These are phyloP conservation scores for Colletotrichum musicola DNA, from an alignment of 2,329 filamentous ascomycete species.

Conservation along the genomic window DNA sequence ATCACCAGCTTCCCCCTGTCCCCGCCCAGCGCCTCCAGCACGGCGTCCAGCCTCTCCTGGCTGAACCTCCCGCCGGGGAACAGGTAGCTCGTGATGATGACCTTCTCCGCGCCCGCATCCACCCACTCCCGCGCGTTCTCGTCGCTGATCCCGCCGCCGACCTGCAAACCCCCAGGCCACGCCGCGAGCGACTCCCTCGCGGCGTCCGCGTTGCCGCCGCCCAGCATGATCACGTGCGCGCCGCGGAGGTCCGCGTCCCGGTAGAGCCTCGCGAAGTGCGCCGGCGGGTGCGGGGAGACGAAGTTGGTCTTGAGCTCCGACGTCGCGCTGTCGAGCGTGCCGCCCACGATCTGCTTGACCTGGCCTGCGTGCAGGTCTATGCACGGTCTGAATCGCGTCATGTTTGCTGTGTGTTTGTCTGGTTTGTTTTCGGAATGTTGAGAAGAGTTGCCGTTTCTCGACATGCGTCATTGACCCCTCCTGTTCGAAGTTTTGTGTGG, in stretches of 20 bases:
- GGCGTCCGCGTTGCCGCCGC: slow-evolving; percentile 85
- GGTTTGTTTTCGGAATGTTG: too few species aligned
- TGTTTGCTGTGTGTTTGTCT: background rate
- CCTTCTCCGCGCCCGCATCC: slow-evolving; percentile 88
- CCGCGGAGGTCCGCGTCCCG: slow-evolving; percentile 78
- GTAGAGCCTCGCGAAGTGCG: slow-evolving; percentile 87
- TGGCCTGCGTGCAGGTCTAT: slow-evolving; percentile 98
- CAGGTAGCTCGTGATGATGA: slow-evolving; percentile 96
- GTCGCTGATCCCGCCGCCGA: slow-evolving; percentile 94
- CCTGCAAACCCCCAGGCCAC: slow-evolving; percentile 86
- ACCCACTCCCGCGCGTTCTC: slow-evolving; percentile 89
- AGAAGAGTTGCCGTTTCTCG: slow-evolving; percentile 3
- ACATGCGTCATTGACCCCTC: slow-evolving; percentile 29
- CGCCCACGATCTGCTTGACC: slow-evolving; percentile 98
- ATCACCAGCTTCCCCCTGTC: slow-evolving; percentile 89
- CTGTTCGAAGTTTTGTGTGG: slow-evolving; percentile 34
- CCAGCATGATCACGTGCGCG: slow-evolving; percentile 97
- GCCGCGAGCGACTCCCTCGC: slow-evolving; percentile 80
- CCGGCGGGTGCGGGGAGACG: slow-evolving; percentile 85
- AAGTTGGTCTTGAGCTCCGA: slow-evolving; percentile 88
- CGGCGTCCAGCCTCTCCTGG: slow-evolving; percentile 77
- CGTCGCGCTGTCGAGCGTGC: slow-evolving; percentile 80
- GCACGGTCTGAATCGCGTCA: slow-evolving; percentile 96
- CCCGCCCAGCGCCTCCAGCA: slow-evolving; percentile 78
- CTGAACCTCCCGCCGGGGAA: slow-evolving; percentile 90